Evolutionary conservation across 768 basidiomycete species (phyloP).

Genomic region (Galerina sulciceps): DNA sequence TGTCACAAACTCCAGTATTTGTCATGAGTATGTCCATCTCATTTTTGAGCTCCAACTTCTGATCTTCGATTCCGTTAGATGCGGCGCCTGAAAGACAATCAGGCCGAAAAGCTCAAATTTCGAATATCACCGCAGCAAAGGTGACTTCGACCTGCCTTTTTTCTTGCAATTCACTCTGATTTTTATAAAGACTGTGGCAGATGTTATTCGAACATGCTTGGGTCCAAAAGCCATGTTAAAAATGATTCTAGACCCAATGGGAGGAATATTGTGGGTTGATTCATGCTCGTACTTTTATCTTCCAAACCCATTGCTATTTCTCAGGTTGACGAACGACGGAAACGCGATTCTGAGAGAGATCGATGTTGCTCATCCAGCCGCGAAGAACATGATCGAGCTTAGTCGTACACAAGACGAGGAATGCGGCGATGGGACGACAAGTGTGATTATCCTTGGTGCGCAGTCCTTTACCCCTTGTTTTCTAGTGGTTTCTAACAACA

Average conservation of each 20-base stretch:
- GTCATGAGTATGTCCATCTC: constrained; percentile 67
- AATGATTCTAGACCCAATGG: constrained; percentile 99
- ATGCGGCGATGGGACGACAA: constrained; percentile 98
- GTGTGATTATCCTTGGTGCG: constrained; percentile 95
- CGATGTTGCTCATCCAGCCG: constrained; percentile 97
- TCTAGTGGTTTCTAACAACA: neutral
- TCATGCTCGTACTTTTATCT: neutral
- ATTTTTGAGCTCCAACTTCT: neutral
- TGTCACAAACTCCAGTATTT: constrained; percentile 79
- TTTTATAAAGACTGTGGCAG: constrained; percentile 81
- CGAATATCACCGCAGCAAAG: constrained; percentile 97
- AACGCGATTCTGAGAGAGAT: constrained; percentile 98
- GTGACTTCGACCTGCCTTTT: constrained; percentile 42
- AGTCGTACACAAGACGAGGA: constrained; percentile 98
- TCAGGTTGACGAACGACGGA: constrained; percentile 95
- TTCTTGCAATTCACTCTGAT: neutral
- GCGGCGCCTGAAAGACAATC: constrained; percentile 93
- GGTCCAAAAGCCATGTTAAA: constrained; percentile 99
- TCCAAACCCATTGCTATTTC: neutral
- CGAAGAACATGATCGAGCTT: constrained; percentile 99
- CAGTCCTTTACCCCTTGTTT: neutral
- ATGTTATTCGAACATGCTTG: constrained; percentile 96
- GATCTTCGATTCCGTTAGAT: constrained; percentile 49
- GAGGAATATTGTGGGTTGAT: constrained; percentile 86
- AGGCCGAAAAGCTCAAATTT: constrained; percentile 93